phyloP scores from a whole-genome alignment of 768 basidiomycete genomes.

The Coprinellus aureogranulatus region DNA sequence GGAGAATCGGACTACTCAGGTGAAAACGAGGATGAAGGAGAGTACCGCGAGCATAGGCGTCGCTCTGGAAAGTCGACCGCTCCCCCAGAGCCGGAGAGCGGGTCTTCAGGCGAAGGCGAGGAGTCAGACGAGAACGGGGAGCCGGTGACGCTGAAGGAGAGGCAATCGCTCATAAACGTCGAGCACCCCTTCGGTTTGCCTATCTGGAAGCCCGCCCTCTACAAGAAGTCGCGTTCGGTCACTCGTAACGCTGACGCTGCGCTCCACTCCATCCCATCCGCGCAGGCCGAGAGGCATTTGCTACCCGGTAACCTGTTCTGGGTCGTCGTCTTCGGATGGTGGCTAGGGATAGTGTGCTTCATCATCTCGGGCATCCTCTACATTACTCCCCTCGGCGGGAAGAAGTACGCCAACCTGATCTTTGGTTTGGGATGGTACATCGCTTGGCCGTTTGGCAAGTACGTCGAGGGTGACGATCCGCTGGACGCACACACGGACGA shows the following conservation, averaged over 20 bases:
- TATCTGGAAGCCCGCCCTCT: slow-evolving; percentile 98
- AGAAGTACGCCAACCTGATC: slow-evolving; percentile 78
- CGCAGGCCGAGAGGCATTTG: slow-evolving; percentile 89
- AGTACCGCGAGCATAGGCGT: slow-evolving; percentile 12
- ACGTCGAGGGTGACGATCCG: slow-evolving; percentile 75
- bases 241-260: slow-evolving; percentile 95
- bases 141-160: slow-evolving; percentile 88
- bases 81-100: slow-evolving; percentile 31
- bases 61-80: slow-evolving; percentile 46
- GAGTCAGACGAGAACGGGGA: slow-evolving; percentile 51
- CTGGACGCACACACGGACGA: slow-evolving; percentile 25
- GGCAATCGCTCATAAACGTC: slow-evolving; percentile 98
- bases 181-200: slow-evolving; percentile 98
- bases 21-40: slow-evolving; percentile 33
- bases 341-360: slow-evolving; percentile 77
- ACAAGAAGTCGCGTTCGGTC: slow-evolving; percentile 96
- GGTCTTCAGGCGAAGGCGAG: slow-evolving; percentile 22
- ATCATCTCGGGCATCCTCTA: slow-evolving; percentile 65
- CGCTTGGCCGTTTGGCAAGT: slow-evolving; percentile 98
- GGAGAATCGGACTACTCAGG: slow-evolving; percentile 42
- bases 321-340: slow-evolving; percentile 89
- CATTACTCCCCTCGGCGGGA: slow-evolving; percentile 76
- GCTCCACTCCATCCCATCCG: slow-evolving; percentile 87
- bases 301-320: slow-evolving; percentile 94
- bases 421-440: slow-evolving; percentile 96